A percentile compares a stretch with the other conserved stretches of the same genome.
Conservation (phyloP, 148 eudicot species). For the Amaranthus hypochondriacus region DNA sequence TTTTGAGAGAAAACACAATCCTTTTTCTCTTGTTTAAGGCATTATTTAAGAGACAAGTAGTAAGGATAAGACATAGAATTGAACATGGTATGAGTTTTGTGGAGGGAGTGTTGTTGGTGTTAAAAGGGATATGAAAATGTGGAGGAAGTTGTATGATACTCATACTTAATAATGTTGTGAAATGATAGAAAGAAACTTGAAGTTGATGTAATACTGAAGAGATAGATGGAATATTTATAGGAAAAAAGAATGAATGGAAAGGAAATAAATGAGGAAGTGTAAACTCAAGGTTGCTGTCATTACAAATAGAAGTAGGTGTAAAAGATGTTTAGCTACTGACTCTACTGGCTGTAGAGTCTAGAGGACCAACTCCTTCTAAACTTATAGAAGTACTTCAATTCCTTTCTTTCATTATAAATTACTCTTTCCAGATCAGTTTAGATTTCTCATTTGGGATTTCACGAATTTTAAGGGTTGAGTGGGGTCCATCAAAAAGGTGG, state of each 20-base stretch:
- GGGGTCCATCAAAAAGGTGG: too few species aligned
- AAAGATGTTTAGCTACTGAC: neutral
- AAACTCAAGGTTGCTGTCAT: slow-evolving; percentile 15
- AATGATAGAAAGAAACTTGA: slow-evolving; percentile 31
- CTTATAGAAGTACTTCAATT: too few species aligned
- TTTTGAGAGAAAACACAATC: neutral
- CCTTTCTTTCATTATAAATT: too few species aligned
- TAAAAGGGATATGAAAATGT: slow-evolving; percentile 1
- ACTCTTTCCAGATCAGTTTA: too few species aligned
- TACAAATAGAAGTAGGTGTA: slow-evolving; percentile 27
- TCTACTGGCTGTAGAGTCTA: too few species aligned
- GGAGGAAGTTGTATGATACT: neutral
- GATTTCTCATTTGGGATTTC: too few species aligned
- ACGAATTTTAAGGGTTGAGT: too few species aligned
- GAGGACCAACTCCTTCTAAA: too few species aligned
- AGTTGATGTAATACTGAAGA: slow-evolving; percentile 28
- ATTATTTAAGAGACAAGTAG: neutral
- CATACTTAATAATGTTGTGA: slow-evolving; percentile 12
- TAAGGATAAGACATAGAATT: slow-evolving; percentile 1
- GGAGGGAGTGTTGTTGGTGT: neutral
- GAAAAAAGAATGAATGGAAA: slow-evolving; percentile 15
- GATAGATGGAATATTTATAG: slow-evolving; percentile 21
- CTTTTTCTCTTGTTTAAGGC: neutral
- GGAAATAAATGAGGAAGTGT: slow-evolving; percentile 10
- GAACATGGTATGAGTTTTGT: slow-evolving; percentile 6